phyloP scores from a whole-genome alignment of 495 filamentous ascomycete genomes.

The Daldinia loculata region DNA sequence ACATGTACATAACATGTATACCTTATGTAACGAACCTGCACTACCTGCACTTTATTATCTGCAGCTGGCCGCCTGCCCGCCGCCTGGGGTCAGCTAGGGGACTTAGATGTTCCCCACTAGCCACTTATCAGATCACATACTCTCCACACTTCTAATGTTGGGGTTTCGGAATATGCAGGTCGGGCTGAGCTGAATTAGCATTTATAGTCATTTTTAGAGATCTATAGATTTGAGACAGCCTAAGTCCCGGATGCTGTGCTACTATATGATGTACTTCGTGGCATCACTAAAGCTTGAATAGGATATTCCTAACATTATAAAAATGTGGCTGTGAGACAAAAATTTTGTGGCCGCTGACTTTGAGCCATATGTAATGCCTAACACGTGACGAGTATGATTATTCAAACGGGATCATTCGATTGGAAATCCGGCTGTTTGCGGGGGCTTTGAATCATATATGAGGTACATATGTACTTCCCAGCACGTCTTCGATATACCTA shows the following conservation, averaged over 20 bases:
- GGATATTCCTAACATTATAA: neutral
- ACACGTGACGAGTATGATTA: slow-evolving; percentile 1
- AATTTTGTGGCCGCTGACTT: neutral
- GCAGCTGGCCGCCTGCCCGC: slow-evolving; percentile 13
- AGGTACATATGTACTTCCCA: neutral
- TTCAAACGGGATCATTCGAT: slow-evolving; percentile 27
- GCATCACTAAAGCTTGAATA: neutral
- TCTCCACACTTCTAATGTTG: slow-evolving; percentile 28
- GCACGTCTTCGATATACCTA: too few relatives aligned
- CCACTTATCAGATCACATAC: slow-evolving; percentile 16
- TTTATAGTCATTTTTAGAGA: neutral
- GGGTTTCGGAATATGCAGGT: slow-evolving; percentile 21
- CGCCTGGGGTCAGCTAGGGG: slow-evolving; percentile 20
- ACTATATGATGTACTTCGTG: neutral
- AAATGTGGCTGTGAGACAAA: neutral
- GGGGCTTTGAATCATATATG: neutral
- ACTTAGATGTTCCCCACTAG: slow-evolving; percentile 13
- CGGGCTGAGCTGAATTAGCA: neutral
- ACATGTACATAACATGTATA: neutral
- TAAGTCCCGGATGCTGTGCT: too few relatives aligned
- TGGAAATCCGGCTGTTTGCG: slow-evolving; percentile 22
- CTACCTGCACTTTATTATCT: slow-evolving; percentile 11
- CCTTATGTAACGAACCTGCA: neutral
- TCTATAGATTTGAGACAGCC: neutral
- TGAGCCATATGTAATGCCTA: neutral